Evolutionary conservation across 495 filamentous ascomycete species (phyloP).

Genomic region (Mytilinidion resinicola): DNA sequence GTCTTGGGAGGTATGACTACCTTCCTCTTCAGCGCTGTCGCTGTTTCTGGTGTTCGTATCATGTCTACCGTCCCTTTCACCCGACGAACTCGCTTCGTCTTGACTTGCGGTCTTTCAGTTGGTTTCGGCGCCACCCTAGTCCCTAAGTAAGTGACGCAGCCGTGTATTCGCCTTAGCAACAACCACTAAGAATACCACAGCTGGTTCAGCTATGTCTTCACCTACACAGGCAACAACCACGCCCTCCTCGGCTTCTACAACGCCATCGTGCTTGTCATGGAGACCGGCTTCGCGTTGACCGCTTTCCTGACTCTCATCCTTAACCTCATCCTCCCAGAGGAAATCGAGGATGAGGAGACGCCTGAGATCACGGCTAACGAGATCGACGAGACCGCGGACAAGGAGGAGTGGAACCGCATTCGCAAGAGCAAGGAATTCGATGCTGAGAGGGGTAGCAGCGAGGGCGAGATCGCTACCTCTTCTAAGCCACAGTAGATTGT

Average conservation of each 20-base stretch:
- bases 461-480: not conserved
- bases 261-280: constrained; percentile 73
- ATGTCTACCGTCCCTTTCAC: constrained; percentile 73
- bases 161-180: not conserved
- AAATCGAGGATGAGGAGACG: constrained; percentile 55
- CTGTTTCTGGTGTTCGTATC: constrained; percentile 80
- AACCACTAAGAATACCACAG: constrained; percentile 19
- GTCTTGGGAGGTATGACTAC: constrained; percentile 92
- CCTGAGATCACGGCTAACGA: constrained; percentile 34
- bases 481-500: not conserved
- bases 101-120: constrained; percentile 69
- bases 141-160: constrained; percentile 46
- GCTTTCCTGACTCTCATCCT: constrained; percentile 65
- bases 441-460: constrained; percentile 4
- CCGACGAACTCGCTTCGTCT: constrained; percentile 79
- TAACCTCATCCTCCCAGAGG: constrained; percentile 66
- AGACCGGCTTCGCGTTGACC: constrained; percentile 70
- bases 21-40: constrained; percentile 80
- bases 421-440: constrained; percentile 18
- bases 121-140: constrained; percentile 80
- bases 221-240: constrained; percentile 61
- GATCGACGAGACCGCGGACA: constrained; percentile 26
- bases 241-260: constrained; percentile 72
- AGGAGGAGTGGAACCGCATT: constrained; percentile 31
- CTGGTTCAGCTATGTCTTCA: constrained; percentile 60